These are phyloP conservation scores for Penicillium waksmanii DNA, from an alignment of 495 filamentous ascomycete species.

Conservation along the genomic window DNA sequence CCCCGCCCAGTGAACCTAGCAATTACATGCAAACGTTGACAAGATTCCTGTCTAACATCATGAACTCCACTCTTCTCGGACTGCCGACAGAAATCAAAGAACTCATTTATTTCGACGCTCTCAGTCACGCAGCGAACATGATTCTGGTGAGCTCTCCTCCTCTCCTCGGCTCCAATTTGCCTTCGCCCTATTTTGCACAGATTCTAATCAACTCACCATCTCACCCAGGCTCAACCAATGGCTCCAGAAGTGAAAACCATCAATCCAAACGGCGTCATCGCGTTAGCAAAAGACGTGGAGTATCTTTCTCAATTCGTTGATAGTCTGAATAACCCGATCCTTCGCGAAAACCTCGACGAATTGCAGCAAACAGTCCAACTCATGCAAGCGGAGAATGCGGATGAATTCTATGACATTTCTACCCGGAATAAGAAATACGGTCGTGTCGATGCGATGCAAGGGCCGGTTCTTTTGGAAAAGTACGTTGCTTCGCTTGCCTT, in stretches of 20 bases:
- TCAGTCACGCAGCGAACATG: constrained; percentile 84
- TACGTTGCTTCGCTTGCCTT: constrained; percentile 37
- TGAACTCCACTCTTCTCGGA: constrained; percentile 89
- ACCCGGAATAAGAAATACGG: constrained; percentile 90
- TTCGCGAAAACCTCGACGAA: constrained; percentile 87
- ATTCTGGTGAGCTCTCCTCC: constrained; percentile 65
- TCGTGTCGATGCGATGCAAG: constrained; percentile 86
- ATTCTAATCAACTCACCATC: background rate
- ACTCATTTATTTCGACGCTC: constrained; percentile 95
- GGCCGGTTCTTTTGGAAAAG: constrained; percentile 88
- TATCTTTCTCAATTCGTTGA: constrained; percentile 86
- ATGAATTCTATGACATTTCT: constrained; percentile 91
- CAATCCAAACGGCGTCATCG: constrained; percentile 80
- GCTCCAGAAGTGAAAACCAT: constrained; percentile 79
- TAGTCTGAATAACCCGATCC: constrained; percentile 75
- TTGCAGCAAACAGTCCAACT: constrained; percentile 87
- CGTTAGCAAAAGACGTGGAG: constrained; percentile 79
- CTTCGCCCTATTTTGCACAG: background rate
- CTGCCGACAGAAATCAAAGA: constrained; percentile 94
- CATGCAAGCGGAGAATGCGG: constrained; percentile 84
- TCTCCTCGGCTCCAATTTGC: no score
- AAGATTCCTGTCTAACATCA: constrained; percentile 91
- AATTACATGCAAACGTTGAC: constrained; percentile 95
- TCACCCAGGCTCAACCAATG: constrained; percentile 71
- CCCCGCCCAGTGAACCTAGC: constrained; percentile 68